Base-by-base conservation (phyloP, 2,329 filamentous ascomycete species). In the Fusarium sp. region DNA sequence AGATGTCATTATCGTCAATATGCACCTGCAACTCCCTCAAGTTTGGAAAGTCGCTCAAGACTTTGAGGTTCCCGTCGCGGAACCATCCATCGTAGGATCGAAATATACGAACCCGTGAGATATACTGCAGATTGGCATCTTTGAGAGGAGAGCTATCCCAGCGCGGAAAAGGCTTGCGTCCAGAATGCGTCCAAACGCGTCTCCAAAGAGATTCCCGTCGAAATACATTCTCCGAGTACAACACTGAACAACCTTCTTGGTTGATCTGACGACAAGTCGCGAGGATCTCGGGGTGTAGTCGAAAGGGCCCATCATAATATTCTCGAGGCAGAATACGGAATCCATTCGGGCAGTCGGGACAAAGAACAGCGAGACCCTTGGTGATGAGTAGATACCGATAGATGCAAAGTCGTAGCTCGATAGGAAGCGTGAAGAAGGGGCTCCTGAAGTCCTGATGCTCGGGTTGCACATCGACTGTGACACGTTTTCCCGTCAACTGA, bases 191-290 rank as follows among this genome's bases (percentile, higher is more conserved):
- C 29, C 42, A 56, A 1, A 4, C 29, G 2, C 9, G 4, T 16
- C 58, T 62, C 68, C 68, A 69, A 3, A 2, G n/a, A 2, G 61
- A 61, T 1, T 57, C 4, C 1, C 62, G 40, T 3, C 33, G 36
- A 16, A 71, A 71, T 0, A 42, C 4, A 0, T 71, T 71, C 2
- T 61, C 58, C 4, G 36, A 38, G 14, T 67, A 71, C 1, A 71
- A 14, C 3, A 71, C 20, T 0, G 63, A 18, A 0, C 42, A 59
- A 1, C 36, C 68, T 58, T 71, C 68, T 44, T n/a, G 18, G 18
- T 71, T 67, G 0, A 71, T 27, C 0, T 25, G 4, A 9, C 51
- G 44, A 9, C 68, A 71, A 0, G 65, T 59, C 0, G 50, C 53
- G 2, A 71, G 44, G 10, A 71, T 34, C 13, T 58, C 44, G 0